These are phyloP conservation scores for Xylaria sp. DNA, from an alignment of 2,329 filamentous ascomycete species.

Conservation along the genomic window DNA sequence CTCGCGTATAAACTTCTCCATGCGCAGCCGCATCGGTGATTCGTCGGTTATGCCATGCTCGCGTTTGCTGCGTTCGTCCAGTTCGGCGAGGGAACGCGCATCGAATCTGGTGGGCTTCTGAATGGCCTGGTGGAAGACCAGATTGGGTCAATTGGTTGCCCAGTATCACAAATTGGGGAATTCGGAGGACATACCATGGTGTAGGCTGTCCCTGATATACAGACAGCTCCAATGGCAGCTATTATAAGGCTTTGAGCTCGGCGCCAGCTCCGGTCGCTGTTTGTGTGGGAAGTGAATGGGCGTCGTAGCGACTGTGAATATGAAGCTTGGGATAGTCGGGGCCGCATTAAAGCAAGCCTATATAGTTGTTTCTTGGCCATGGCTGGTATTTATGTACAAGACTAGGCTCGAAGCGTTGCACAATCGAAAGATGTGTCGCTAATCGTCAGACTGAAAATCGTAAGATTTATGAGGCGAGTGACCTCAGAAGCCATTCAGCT, in stretches of 20 bases:
- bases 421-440: conserved; percentile 26
- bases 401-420: not conserved
- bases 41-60: conserved; percentile 77
- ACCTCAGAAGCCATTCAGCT: conserved; percentile 6
- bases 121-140: conserved; percentile 51
- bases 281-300: conserved; percentile 38
- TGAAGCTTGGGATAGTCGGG: conserved; percentile 35
- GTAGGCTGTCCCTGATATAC: conserved; percentile 40
- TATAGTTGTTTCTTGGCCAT: conserved; percentile 45
- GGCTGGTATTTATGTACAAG: conserved; percentile 13
- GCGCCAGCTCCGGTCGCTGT: conserved; percentile 35
- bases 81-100: conserved; percentile 79
- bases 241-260: conserved; percentile 35
- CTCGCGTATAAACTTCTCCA: conserved; percentile 95
- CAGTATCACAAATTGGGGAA: not conserved
- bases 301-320: conserved; percentile 37
- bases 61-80: conserved; percentile 82
- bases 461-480: conserved; percentile 34
- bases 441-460: conserved; percentile 33
- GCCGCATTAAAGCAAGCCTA: conserved; percentile 40
- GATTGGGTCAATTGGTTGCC: conserved; percentile 38
- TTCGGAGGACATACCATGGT: conserved; percentile 40
- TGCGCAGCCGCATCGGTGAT: conserved; percentile 95
- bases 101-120: conserved; percentile 63
- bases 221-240: conserved; percentile 36